These are phyloP conservation scores for Rhododendron kiyosumense DNA, from an alignment of 148 eudicot species.

Conservation along the genomic window DNA sequence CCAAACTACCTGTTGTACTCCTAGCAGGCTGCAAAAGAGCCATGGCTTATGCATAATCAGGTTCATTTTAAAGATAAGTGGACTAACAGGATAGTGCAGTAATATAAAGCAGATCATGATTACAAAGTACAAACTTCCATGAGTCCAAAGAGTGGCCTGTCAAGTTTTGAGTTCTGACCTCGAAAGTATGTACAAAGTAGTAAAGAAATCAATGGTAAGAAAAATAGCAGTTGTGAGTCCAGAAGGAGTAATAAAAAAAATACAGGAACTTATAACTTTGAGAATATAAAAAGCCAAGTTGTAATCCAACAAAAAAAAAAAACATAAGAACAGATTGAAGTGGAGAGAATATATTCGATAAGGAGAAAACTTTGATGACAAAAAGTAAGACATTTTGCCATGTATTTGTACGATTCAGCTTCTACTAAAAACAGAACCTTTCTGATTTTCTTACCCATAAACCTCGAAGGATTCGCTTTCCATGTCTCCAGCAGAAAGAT, in stretches of 20 bases:
- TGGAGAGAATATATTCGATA: neutral
- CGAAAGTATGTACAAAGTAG: neutral
- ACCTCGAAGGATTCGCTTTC: constrained; percentile 52
- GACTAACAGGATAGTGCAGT: neutral
- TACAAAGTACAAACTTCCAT: neutral
- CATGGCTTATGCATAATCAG: neutral
- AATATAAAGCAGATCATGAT: neutral
- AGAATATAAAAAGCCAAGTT: neutral
- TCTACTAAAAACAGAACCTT: neutral
- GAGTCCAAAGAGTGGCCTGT: neutral
- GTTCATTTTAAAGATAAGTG: neutral
- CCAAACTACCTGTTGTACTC: too few species aligned
- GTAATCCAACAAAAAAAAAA: neutral
- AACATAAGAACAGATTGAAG: too few species aligned
- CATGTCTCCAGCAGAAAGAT: constrained; percentile 69
- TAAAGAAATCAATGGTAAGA: neutral
- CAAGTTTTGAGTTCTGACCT: neutral
- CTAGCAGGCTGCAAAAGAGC: neutral
- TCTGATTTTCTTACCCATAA: constrained; percentile 65
- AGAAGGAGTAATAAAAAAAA: neutral
- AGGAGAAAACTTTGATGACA: neutral
- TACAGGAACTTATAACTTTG: neutral
- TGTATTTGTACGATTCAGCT: neutral
- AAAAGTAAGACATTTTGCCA: neutral
- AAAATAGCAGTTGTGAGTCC: neutral